Conservation (phyloP, 2,329 filamentous ascomycete genomes). For the Sphaceloma murrayae region DNA sequence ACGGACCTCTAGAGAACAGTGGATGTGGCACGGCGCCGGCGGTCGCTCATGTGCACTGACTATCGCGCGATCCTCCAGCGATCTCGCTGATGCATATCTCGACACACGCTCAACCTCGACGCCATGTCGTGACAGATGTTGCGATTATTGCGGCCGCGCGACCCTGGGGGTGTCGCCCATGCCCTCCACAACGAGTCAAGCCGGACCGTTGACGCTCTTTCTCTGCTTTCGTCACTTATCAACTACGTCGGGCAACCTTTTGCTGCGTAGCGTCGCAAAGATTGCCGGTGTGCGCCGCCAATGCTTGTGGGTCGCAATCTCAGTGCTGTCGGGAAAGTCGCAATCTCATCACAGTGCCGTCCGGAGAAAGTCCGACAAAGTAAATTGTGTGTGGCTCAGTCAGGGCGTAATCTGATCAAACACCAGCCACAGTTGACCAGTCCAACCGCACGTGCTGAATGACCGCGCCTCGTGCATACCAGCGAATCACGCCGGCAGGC, state of each 20-base stretch:
- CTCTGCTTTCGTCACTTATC: background rate
- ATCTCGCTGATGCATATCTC: constrained; percentile 8
- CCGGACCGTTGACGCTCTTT: too few relatives aligned
- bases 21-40: constrained; percentile 12
- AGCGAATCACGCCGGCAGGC: background rate
- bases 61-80: constrained; percentile 1
- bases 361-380: background rate
- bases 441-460: background rate
- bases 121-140: constrained; percentile 1
- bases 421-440: background rate
- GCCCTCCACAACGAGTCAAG: too few relatives aligned
- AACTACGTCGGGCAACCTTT: background rate
- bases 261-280: too few relatives aligned
- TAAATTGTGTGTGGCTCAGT: background rate
- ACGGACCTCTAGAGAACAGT: constrained; percentile 3
- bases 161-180: too few relatives aligned
- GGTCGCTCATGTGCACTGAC: background rate
- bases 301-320: too few relatives aligned
- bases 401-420: background rate
- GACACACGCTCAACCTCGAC: background rate
- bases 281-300: too few relatives aligned
- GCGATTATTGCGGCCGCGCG: too few relatives aligned
- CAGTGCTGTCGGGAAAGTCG: background rate
- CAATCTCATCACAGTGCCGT: background rate
- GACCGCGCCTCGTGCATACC: background rate